Evolutionary conservation across 2,329 filamentous ascomycete species (phyloP), one percentile per base, ranked within the genome.

Genomic region (Aurifilum marmelostoma): DNA sequence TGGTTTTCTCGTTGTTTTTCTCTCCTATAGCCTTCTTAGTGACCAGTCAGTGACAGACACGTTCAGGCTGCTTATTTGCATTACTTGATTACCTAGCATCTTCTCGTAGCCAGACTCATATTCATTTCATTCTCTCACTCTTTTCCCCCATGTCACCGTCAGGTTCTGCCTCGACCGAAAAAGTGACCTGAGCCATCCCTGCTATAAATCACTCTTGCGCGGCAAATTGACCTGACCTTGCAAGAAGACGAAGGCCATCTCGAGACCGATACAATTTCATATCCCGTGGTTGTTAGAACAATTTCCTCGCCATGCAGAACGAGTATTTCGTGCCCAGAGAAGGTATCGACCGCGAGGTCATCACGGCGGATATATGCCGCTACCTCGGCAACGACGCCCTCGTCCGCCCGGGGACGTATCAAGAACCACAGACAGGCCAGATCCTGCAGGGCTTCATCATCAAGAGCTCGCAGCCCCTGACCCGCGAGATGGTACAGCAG

Each of bases 331-430:
- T 94, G 67, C 90, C 91, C 60, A 88, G 90, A 76, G 90, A 93
- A 79, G 91, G 92, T 77, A 94, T 94, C 80, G 91, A 92, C 79
- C 89, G 91, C 75, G 91, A 94, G 80, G 92, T 94, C 75, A 93
- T 94, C 80, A 92, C 92, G 72, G 90, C 91, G 77, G 92, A 94
- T 79, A 93, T 94, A 73, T 94, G 92, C 83, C 91, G 91, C 77
- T 94, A 93, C 79, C 86, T 94, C 74, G 92, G 92, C 76, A 93
- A 93, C 79, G 92, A 94, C 83, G 92, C 92, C 74, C 86, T 92
- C 75, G 91, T 93, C 77, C 89, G 90, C 76, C 91, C 91, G 70
- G 90, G 90, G 75, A 88, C 87, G 75, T 91, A 92, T 80, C 88
- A 47, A 9, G 43, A 47, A 47, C 43, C 43, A n/a, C 43, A 47